These are phyloP conservation scores for Podila epicladia DNA, from an alignment of 192 early-diverging fungal species.

Conservation along the genomic window DNA sequence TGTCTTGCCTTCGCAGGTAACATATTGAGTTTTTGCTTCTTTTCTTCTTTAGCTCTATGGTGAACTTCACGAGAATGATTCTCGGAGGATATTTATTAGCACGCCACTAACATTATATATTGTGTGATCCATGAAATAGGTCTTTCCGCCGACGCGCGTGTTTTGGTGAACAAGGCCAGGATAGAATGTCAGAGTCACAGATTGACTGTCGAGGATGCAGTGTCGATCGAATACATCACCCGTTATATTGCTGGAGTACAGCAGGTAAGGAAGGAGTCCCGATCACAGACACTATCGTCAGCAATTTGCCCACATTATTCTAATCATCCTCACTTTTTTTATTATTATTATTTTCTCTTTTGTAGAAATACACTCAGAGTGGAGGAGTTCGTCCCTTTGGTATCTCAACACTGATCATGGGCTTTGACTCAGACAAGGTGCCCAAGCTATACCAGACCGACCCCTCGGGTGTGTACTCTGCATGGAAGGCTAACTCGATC, in stretches of 20 bases:
- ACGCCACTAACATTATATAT: not conserved
- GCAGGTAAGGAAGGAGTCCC: conserved; percentile 68
- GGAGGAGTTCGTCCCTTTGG: conserved; percentile 99
- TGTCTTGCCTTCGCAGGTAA: conserved; percentile 95
- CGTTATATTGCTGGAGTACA: conserved; percentile 96
- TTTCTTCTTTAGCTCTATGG: not conserved
- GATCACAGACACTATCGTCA: too few relatives aligned
- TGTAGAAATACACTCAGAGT: conserved; percentile 96
- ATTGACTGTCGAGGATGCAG: conserved; percentile 96
- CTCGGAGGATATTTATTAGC: conserved; percentile 2
- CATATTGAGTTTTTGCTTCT: too few relatives aligned
- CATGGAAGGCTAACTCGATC: conserved; percentile 99
- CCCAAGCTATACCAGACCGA: conserved; percentile 98
- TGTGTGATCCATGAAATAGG: conserved; percentile 57
- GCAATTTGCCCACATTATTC: not conserved
- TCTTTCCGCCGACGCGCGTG: conserved; percentile 94
- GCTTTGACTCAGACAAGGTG: conserved; percentile 88
- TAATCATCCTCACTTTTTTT: not conserved
- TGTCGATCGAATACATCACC: conserved; percentile 97
- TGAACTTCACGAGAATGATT: not conserved
- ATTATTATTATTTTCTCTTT: not conserved
- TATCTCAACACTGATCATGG: conserved; percentile 96
- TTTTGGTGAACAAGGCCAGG: conserved; percentile 95
- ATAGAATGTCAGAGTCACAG: conserved; percentile 98
- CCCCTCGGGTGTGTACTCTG: conserved; percentile 98